Base-by-base conservation (phyloP, 768 basidiomycete genomes). In the Hortiboletus campestris region DNA sequence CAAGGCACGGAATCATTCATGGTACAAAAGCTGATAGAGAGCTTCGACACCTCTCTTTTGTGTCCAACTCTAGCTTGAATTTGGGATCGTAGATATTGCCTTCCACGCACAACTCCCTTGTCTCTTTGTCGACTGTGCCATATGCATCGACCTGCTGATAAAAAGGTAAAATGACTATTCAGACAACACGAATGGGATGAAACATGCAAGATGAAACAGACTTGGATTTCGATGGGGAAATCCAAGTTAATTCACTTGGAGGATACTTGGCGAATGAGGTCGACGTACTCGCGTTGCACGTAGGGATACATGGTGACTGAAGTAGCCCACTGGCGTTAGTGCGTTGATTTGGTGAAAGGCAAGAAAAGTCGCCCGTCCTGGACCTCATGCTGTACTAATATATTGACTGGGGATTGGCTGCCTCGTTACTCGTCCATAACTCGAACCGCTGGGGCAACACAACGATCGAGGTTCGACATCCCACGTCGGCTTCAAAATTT, bases 241-340 rank as follows among this genome's bases (percentile, higher is more conserved):
- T 75, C 71, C 74, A 73, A 75, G 41, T 68, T 75, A 20, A 72
- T 70, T 68, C 68, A 75, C 56, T 75, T 75, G 20, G 67, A 70
- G 12, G 72, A 70, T 3, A 46, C 50, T 3, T 40, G 20, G 10
- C 43, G 62, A 34, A 75, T 71, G 20, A 75, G 69, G 40, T 75
- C 74, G 34, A 74, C 64, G 57, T 63, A 75, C 54, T 75, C 74
- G 53, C 74, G 66, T 41, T 58, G 66, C 32, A 62, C 0, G 20
- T 44, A 49, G 35, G 55, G 0, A 0, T 49, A 16, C 60, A 67
- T 66, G 20, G 13, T 20, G 28, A 34, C 25, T 1, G 20, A 22
- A 7, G 25, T 4, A 25, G 17, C 11, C 2, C 25, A 25, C 2
- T 2, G 25, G 25, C 25, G 25, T 4, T 25, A 25, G 25, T 25